Base-by-base conservation (phyloP, 2,329 filamentous ascomycete genomes). In the Aspergillus sp. region DNA sequence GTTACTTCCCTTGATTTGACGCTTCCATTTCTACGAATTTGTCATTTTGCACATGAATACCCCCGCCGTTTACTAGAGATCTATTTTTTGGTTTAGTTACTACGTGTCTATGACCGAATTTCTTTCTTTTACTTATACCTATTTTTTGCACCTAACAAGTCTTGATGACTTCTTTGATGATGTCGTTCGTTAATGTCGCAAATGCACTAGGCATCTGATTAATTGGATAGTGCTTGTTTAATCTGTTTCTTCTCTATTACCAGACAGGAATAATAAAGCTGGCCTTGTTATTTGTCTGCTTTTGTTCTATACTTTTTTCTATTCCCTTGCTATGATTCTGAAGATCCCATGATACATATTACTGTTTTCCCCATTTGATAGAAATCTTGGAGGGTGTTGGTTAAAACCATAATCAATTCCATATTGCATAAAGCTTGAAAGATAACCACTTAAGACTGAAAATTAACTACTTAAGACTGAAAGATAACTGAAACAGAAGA, bases 221-320 rank as follows among this genome's bases (percentile, higher is more conserved):
- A 12, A 39, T 39, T 39, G 36, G 36, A 39, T 39, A 39, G 12
- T 7, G 19, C 19, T 44, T 46, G 44, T 35, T 32, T 26, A 29
- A 43, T 43, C 43, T 40, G 10, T 43, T 44, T 43, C 43, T 40
- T 27, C 41, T 26, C n/a, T n/a, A 3, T 44, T 2, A 19, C 19
- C 19, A 19, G 44, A 39, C 35, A 44, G 36, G 36, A 39, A 39
- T 26, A 39, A 19, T 39, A 39, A 26, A 39, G 36, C 36, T 39
- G 36, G 36, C 9, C 36, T 39, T n/a, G 28, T 39, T 32, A 33
- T 27, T 29, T 41, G 6, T 10, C 33, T 44, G 7, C 12, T 12
- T 34, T 46, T 12, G 8, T 8, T 36, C 26, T 42, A 19, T 19
- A 19, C 19, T 2, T 19, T 19, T 19, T 19, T 19, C 19, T 19